These are phyloP conservation scores for Hymenoscyphus albidus DNA, from an alignment of 2,329 filamentous ascomycete species.

Conservation along the genomic window DNA sequence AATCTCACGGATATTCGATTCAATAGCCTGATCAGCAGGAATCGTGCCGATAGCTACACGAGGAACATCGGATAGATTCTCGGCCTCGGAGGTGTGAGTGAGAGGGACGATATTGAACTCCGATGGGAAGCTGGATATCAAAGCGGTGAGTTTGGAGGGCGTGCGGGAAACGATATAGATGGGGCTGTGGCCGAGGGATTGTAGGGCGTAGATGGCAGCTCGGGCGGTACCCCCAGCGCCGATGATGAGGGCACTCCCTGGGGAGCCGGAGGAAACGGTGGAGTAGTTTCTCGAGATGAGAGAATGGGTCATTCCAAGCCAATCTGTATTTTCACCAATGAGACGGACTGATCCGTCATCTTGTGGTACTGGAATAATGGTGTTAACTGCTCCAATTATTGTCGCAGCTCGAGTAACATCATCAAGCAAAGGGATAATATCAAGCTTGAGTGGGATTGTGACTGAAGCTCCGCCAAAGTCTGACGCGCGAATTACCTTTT, in stretches of 20 bases:
- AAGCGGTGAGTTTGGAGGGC: conserved; percentile 58
- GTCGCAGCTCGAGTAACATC: conserved; percentile 73
- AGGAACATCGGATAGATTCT: conserved; percentile 51
- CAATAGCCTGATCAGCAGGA: conserved; percentile 81
- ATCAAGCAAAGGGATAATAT: conserved; percentile 79
- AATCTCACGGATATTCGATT: conserved; percentile 62
- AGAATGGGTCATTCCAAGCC: conserved; percentile 82
- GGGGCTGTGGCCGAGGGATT: conserved; percentile 76
- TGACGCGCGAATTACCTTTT: conserved; percentile 60
- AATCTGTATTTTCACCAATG: conserved; percentile 91
- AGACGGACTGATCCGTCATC: conserved; percentile 47
- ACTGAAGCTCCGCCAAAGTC: conserved; percentile 92
- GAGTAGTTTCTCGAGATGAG: conserved; percentile 42
- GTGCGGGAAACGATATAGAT: conserved; percentile 86
- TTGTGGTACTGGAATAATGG: conserved; percentile 63
- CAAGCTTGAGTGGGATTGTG: conserved; percentile 90
- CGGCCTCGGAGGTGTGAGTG: conserved; percentile 46
- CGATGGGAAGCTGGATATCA: conserved; percentile 69
- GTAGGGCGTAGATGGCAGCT: conserved; percentile 84
- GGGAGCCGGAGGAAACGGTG: conserved; percentile 25
- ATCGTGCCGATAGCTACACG: conserved; percentile 84
- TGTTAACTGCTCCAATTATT: conserved; percentile 90
- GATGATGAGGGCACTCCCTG: conserved; percentile 69
- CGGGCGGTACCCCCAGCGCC: conserved; percentile 90
- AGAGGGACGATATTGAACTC: conserved; percentile 69